Evolutionary conservation across 2,329 filamentous ascomycete genomes (phyloP), one percentile per base, ranked within the genome.

Genomic region (Cercospora beticola): DNA sequence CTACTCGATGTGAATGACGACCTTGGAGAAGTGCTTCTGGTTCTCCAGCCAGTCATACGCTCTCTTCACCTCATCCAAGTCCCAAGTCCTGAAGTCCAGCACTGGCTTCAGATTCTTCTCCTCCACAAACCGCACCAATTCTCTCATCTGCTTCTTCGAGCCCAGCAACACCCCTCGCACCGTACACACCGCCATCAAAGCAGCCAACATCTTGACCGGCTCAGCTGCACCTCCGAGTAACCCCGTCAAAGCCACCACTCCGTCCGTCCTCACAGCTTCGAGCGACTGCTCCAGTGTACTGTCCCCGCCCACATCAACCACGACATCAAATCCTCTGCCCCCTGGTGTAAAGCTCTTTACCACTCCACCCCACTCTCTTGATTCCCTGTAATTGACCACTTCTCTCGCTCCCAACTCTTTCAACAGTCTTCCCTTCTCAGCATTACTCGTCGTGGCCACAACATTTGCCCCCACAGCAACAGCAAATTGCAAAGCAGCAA

Each of bases 401-500:
- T 86, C 80, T 69, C 83, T 79, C 1, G 83, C 85, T 46, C 86
- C 85, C 59, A 72, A 31, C 10, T 40, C 62, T 31, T 64, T 62
- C 52, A 72, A 28, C 9, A 83, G 76, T 70, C 80, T 80, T 2
- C 78, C 81, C 74, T 88, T 88, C 5, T 78, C 77, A 0, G 76
- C 73, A 0, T 81, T 83, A 1, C 82, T 85, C 0, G 85, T 87
- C 0, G 85, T 87, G 0, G 86, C 84, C 57, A 88, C 85, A 43
- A 88, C 85, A 5, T 75, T 81, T 0, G 85, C 86, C 14, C 85
- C 86, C 0, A 81, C 81, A 0, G 84, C 83, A 52, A 81, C 78
- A n/a, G 82, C 82, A 68, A 83, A 82, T 76, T 84, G 88, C 30
- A 90, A 76, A 4, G 84, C 88, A 64, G 89, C 89, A 68, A 90